Percentiles rank a stretch among this genome's conserved stretches.
Conservation (phyloP, 192 early-diverging fungal species). For the Lobosporangium transversale region DNA sequence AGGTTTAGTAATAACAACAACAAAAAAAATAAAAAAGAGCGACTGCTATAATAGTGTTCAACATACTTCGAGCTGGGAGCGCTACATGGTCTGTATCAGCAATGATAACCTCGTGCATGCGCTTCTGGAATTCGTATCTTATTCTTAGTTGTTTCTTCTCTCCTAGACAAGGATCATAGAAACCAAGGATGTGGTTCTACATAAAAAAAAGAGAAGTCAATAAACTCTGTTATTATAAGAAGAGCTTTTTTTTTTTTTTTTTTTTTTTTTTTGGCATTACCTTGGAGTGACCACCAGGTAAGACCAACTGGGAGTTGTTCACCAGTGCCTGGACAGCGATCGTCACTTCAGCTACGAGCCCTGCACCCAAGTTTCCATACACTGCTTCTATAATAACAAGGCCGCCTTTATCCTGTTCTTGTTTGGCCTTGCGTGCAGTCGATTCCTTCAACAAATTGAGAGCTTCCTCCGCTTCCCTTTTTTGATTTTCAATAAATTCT, state of each 20-base stretch:
- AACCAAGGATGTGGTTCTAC: conserved; percentile 87
- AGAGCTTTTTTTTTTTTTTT: background rate
- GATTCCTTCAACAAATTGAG: conserved; percentile 73
- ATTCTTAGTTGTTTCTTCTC: conserved; percentile 85
- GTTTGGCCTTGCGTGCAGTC: conserved; percentile 73
- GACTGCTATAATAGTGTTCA: background rate
- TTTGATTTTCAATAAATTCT: conserved; percentile 68
- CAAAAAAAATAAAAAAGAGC: background rate
- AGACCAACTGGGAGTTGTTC: conserved; percentile 84
- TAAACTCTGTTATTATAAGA: background rate
- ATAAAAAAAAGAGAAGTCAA: conserved; percentile 14
- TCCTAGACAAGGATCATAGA: conserved; percentile 96
- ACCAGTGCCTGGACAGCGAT: conserved; percentile 87
- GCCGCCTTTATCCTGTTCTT: conserved; percentile 73
- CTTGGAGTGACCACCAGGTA: conserved; percentile 90
- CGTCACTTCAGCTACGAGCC: conserved; percentile 83
- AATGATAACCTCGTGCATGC: conserved; percentile 82
- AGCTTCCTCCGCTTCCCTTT: conserved; percentile 83
- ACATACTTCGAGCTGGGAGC: conserved; percentile 77
- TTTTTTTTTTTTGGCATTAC: conserved; percentile 32
- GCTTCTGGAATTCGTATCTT: conserved; percentile 84
- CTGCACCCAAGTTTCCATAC: conserved; percentile 82
- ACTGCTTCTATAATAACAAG: conserved; percentile 86
- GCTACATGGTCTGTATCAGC: conserved; percentile 81
- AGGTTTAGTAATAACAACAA: background rate